Percentiles rank a stretch among this genome's conserved stretches.
phyloP scores from a whole-genome alignment of 2,329 filamentous ascomycete genomes.

The Bipolaris gigantea region DNA sequence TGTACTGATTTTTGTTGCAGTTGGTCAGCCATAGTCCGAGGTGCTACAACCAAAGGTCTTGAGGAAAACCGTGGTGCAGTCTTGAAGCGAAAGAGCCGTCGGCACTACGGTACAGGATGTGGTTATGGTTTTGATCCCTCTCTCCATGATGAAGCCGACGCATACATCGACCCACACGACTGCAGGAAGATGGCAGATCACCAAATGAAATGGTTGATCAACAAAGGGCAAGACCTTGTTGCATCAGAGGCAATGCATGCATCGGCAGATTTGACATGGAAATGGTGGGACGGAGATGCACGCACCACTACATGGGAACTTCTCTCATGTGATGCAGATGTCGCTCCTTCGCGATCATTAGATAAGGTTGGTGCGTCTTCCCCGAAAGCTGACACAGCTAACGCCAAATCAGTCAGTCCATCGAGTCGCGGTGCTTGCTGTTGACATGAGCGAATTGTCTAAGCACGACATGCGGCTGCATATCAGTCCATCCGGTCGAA shows the following conservation, averaged over 20 bases:
- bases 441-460: no score
- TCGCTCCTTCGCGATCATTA: neutral
- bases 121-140: no score
- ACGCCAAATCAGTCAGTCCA: slow-evolving; percentile 10
- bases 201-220: slow-evolving; percentile 22
- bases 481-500: no score
- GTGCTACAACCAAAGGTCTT: slow-evolving; percentile 29
- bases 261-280: neutral
- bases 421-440: slow-evolving; percentile 2
- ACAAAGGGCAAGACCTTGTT: slow-evolving; percentile 21
- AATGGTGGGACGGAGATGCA: neutral
- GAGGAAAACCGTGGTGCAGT: slow-evolving; percentile 13
- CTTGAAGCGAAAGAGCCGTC: slow-evolving; percentile 23
- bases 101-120: slow-evolving; percentile 33
- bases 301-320: neutral
- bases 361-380: neutral
- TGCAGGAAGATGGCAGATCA: neutral
- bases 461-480: no score
- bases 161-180: neutral
- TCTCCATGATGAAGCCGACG: no score
- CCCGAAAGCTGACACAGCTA: neutral
- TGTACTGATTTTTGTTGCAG: slow-evolving; percentile 6
- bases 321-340: neutral
- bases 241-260: slow-evolving; percentile 3
- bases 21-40: slow-evolving; percentile 34